These are phyloP conservation scores for Raphanus sativus DNA, from an alignment of 345 rosid species.

Conservation along the genomic window DNA sequence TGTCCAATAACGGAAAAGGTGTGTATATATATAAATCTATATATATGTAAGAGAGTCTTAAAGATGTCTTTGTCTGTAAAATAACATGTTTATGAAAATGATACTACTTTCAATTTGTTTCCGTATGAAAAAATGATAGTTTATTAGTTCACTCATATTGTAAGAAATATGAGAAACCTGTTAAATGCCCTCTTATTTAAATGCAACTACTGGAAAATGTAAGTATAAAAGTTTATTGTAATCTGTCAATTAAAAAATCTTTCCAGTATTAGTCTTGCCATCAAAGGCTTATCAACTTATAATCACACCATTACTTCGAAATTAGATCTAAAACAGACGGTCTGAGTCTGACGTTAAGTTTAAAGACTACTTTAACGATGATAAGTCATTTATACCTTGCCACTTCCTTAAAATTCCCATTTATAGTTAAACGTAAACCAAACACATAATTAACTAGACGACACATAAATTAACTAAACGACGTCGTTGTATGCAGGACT, in stretches of 20 bases:
- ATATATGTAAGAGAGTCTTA: neutral
- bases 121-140: neutral
- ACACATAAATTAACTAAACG: no score
- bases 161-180: constrained; percentile 23
- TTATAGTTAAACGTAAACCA: no score
- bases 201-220: neutral
- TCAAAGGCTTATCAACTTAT: neutral
- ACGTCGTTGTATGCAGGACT: no score
- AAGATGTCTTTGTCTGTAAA: constrained; percentile 20
- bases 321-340: neutral
- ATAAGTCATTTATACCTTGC: neutral
- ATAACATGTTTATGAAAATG: constrained; percentile 21
- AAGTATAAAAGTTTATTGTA: neutral
- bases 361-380: neutral
- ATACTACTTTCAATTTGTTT: neutral
- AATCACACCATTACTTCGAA: neutral
- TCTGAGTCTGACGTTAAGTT: neutral
- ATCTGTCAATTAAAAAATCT: neutral
- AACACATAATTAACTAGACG: no score
- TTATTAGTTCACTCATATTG: neutral
- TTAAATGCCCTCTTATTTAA: neutral
- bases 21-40: constrained; percentile 1
- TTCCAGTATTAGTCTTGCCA: neutral
- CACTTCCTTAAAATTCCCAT: no score
- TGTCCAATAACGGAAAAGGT: constrained; percentile 17